These are phyloP conservation scores for Striga hermonthica DNA, from an alignment of 305 asterid species.

Conservation along the genomic window DNA sequence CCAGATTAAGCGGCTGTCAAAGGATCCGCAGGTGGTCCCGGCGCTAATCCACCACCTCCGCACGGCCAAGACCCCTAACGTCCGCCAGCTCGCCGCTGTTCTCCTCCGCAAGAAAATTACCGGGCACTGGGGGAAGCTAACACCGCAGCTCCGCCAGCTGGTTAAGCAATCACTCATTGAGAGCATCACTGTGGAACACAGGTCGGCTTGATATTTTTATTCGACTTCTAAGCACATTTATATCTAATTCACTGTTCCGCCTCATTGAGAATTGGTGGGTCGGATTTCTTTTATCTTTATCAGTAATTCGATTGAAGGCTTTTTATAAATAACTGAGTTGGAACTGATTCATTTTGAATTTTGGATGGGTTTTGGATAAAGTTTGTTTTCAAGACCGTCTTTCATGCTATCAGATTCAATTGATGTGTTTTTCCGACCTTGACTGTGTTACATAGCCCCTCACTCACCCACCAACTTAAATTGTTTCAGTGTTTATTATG, in stretches of 20 bases:
- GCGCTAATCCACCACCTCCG: slow-evolving; percentile 88
- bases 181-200: slow-evolving; percentile 91
- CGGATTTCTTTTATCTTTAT: not conserved
- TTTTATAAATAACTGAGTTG: slow-evolving; percentile 1
- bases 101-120: slow-evolving; percentile 98
- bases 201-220: slow-evolving; percentile 36
- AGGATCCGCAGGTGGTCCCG: slow-evolving; percentile 98
- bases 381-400: not conserved
- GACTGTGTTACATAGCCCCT: not conserved
- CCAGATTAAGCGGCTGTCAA: slow-evolving; percentile 86
- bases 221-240: not conserved
- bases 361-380: slow-evolving; percentile 6
- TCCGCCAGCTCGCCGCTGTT: slow-evolving; percentile 94
- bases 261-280: slow-evolving; percentile 4
- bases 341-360: slow-evolving; percentile 6
- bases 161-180: slow-evolving; percentile 92
- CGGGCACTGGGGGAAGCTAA: slow-evolving; percentile 91
- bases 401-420: not conserved
- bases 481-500: not conserved
- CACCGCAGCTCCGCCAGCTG: slow-evolving; percentile 68
- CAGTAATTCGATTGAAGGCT: slow-evolving; percentile 6
- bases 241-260: not conserved
- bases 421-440: not conserved
- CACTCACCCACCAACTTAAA: not conserved
- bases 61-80: slow-evolving; percentile 98